Evolutionary conservation across 1,139 yeast species (phyloP).

Genomic region (Debaryomycetaceae sp.): DNA sequence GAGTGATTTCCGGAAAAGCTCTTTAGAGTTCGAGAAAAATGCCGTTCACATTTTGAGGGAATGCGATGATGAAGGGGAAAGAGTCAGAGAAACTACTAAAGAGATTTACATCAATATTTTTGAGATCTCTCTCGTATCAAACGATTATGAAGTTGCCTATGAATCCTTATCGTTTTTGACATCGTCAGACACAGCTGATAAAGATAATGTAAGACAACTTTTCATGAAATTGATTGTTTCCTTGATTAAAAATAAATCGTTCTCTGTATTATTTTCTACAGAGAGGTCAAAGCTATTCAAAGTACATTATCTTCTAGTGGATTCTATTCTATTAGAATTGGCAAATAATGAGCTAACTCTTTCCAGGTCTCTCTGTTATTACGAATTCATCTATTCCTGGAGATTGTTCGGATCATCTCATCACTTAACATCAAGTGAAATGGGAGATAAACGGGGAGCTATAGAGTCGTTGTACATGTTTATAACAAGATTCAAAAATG

Average conservation of each 20-base stretch:
- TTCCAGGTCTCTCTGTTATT: slow-evolving; percentile 41
- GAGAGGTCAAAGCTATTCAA: slow-evolving; percentile 18
- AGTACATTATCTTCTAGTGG: slow-evolving; percentile 31
- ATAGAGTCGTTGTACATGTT: slow-evolving; percentile 55
- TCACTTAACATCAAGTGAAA: slow-evolving; percentile 9
- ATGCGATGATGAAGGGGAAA: slow-evolving; percentile 1
- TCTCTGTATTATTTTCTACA: slow-evolving; percentile 22
- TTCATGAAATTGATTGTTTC: slow-evolving; percentile 22
- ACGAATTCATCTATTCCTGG: slow-evolving; percentile 55
- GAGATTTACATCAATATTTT: slow-evolving; percentile 28
- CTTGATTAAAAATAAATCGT: slow-evolving; percentile 19
- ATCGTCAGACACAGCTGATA: slow-evolving; percentile 5
- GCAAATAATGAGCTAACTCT: slow-evolving; percentile 35
- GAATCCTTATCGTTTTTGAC: slow-evolving; percentile 23
- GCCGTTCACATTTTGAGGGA: slow-evolving; percentile 25
- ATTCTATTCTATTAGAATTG: slow-evolving; percentile 33
- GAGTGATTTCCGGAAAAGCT: slow-evolving; percentile 17
- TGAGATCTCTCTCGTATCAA: slow-evolving; percentile 25
- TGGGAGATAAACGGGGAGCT: slow-evolving; percentile 51
- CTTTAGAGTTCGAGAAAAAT: slow-evolving; percentile 29
- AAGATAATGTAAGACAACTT: slow-evolving; percentile 10
- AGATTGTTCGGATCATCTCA: slow-evolving; percentile 33
- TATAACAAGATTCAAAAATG: slow-evolving; percentile 37
- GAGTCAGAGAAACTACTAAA: slow-evolving; percentile 8
- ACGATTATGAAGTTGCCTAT: slow-evolving; percentile 22